These are phyloP conservation scores for Pistacia vera DNA, from an alignment of 345 rosid species.

Conservation along the genomic window DNA sequence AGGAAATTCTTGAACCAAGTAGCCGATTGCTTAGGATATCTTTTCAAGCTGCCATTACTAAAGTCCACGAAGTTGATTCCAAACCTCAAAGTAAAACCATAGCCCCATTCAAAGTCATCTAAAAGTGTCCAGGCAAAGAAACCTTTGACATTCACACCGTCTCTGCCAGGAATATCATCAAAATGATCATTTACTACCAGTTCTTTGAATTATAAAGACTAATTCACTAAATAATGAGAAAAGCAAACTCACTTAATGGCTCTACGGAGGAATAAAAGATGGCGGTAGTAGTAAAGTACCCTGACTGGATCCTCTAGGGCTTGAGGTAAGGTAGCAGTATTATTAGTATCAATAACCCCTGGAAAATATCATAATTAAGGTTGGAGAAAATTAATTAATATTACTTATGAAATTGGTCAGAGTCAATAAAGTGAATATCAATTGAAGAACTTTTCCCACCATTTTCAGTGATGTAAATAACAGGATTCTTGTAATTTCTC, in stretches of 20 bases:
- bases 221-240: too few relatives aligned
- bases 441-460: slow-evolving; percentile 24
- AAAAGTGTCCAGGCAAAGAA: slow-evolving; percentile 47
- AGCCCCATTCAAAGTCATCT: slow-evolving; percentile 49
- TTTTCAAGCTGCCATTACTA: slow-evolving; percentile 32
- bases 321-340: slow-evolving; percentile 24
- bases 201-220: too few relatives aligned
- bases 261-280: slow-evolving; percentile 28
- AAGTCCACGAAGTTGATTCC: slow-evolving; percentile 46
- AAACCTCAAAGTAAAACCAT: slow-evolving; percentile 40
- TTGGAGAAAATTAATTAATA: background rate
- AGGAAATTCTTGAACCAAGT: slow-evolving; percentile 47
- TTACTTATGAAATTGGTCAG: background rate
- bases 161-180: slow-evolving; percentile 22
- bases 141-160: slow-evolving; percentile 42
- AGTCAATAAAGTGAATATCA: background rate
- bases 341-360: slow-evolving; percentile 39
- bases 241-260: slow-evolving; percentile 38
- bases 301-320: slow-evolving; percentile 41
- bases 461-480: slow-evolving; percentile 45
- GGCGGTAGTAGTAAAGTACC: slow-evolving; percentile 35
- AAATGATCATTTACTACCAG: too few relatives aligned
- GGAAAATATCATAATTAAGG: background rate
- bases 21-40: slow-evolving; percentile 48
- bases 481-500: slow-evolving; percentile 32